These are phyloP conservation scores for Stygiomarasmius scandens DNA, from an alignment of 1,284 basidiomycete species.

Conservation along the genomic window DNA sequence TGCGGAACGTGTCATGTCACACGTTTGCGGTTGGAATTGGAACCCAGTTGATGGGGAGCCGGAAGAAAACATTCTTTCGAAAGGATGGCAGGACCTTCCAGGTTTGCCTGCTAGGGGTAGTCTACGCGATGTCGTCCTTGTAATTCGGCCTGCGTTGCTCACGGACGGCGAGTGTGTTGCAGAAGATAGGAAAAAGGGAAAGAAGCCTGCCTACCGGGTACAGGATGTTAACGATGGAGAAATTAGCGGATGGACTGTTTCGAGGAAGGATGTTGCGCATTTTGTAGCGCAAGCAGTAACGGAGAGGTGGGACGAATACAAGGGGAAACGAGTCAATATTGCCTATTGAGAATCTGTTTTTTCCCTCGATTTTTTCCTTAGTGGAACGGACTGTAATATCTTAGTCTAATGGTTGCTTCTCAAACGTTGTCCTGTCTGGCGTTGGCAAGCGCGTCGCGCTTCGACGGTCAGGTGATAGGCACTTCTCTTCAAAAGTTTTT, in stretches of 20 bases:
- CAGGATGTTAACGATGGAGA: conserved; percentile 34
- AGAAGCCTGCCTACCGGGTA: conserved; percentile 32
- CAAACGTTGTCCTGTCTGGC: too few species aligned
- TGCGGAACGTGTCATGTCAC: conserved; percentile 40
- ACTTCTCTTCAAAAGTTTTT: too few species aligned
- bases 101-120: conserved; percentile 46
- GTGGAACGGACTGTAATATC: too few species aligned
- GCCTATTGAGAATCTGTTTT: too few species aligned
- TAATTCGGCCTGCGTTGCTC: conserved; percentile 58
- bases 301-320: conserved; percentile 56
- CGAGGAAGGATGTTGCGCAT: conserved; percentile 65
- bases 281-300: too few species aligned
- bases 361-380: too few species aligned
- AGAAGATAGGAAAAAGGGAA: too few species aligned
- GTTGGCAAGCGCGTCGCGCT: too few species aligned
- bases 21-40: conserved; percentile 45
- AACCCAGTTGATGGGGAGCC: conserved; percentile 36
- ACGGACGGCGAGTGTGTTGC: conserved; percentile 57
- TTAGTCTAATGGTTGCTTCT: too few species aligned
- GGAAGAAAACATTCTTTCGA: conserved; percentile 37
- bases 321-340: conserved; percentile 47
- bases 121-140: conserved; percentile 42
- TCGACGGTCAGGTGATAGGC: too few species aligned
- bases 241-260: conserved; percentile 53
- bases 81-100: conserved; percentile 40